Percentiles rank a stretch among this genome's conserved stretches.
These are phyloP conservation scores for Cyberlindnera veronae DNA, from an alignment of 805 yeast species.

Conservation along the genomic window DNA sequence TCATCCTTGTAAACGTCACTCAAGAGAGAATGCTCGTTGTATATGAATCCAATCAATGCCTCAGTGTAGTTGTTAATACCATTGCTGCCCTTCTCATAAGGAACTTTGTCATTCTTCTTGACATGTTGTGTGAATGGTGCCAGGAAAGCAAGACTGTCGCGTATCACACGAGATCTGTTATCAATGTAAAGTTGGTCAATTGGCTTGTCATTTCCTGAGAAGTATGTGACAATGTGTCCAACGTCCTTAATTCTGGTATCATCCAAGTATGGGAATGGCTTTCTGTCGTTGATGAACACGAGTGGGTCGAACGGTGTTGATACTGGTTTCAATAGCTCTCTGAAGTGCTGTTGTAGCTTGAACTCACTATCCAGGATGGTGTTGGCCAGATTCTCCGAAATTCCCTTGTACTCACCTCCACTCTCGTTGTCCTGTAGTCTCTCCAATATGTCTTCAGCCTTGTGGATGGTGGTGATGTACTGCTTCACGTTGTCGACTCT, in stretches of 20 bases:
- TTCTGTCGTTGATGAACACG: constrained; percentile 35
- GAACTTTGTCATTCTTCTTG: constrained; percentile 37
- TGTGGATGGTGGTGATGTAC: constrained; percentile 38
- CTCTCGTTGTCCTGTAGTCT: constrained; percentile 31
- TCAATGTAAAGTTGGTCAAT: constrained; percentile 35
- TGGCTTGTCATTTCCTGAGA: constrained; percentile 34
- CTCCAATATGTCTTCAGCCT: constrained; percentile 44
- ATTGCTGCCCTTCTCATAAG: constrained; percentile 58
- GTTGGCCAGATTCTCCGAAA: constrained; percentile 55
- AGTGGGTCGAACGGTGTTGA: constrained; percentile 45
- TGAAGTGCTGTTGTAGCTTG: constrained; percentile 48
- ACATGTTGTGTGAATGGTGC: constrained; percentile 44
- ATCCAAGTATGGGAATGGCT: constrained; percentile 39
- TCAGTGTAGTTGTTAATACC: constrained; percentile 54
- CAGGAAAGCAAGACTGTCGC: constrained; percentile 41
- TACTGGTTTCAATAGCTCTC: constrained; percentile 37
- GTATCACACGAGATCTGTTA: constrained; percentile 40
- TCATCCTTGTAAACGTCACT: constrained; percentile 39
- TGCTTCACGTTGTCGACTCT: constrained; percentile 31
- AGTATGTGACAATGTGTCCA: constrained; percentile 42
- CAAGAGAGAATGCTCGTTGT: constrained; percentile 47
- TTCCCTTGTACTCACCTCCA: constrained; percentile 58
- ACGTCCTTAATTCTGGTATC: constrained; percentile 36
- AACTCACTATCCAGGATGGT: constrained; percentile 56
- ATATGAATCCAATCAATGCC: constrained; percentile 45